Conservation (phyloP, 345 rosid genomes). For the Pistacia vera region DNA sequence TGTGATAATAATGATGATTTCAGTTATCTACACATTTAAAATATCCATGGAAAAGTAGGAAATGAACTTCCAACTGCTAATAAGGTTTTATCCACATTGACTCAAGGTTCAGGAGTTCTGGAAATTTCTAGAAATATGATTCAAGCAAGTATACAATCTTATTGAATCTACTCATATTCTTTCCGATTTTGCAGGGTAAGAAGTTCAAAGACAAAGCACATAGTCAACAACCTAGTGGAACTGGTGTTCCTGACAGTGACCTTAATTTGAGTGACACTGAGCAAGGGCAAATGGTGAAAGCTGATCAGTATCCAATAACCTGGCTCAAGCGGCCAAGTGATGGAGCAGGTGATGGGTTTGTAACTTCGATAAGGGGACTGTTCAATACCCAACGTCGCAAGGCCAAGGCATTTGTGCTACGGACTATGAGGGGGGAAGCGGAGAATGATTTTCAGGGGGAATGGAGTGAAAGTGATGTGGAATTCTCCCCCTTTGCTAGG, state of each 20-base stretch:
- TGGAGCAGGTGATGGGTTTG: constrained; percentile 99
- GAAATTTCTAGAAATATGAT: constrained; percentile 9
- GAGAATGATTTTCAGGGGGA: constrained; percentile 85
- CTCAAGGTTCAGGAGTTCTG: neutral
- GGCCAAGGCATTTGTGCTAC: constrained; percentile 87
- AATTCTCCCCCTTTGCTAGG: constrained; percentile 80
- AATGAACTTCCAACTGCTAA: neutral
- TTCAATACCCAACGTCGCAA: constrained; percentile 91
- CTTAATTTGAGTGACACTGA: constrained; percentile 83
- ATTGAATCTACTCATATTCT: neutral
- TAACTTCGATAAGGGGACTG: constrained; percentile 85
- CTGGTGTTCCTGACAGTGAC: constrained; percentile 64
- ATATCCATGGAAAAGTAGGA: neutral
- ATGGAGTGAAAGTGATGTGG: constrained; percentile 94
- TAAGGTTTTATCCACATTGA: constrained; percentile 9
- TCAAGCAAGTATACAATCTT: neutral
- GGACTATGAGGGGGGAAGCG: constrained; percentile 97
- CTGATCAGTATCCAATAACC: constrained; percentile 68
- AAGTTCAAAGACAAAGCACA: constrained; percentile 88
- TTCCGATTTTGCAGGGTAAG: constrained; percentile 64
- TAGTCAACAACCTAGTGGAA: constrained; percentile 49
- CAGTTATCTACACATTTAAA: neutral
- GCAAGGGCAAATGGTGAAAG: constrained; percentile 51
- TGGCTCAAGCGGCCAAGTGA: constrained; percentile 83
- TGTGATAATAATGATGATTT: constrained; percentile 3